These are phyloP conservation scores for Linderina pennispora DNA, from an alignment of 192 early-diverging fungal species.

Conservation along the genomic window DNA sequence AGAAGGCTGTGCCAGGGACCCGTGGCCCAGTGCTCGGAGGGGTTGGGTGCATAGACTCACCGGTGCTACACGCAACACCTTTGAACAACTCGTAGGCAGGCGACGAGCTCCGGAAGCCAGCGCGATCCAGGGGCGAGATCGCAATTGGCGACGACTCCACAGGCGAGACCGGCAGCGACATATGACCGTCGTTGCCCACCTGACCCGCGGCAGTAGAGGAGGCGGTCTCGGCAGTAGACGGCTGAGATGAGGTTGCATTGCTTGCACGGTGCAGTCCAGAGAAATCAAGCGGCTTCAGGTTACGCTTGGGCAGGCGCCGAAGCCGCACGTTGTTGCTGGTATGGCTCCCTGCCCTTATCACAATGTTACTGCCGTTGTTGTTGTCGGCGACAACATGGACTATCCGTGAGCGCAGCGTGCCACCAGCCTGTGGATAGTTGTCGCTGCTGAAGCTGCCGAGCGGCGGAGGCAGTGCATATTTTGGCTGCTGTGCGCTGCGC, in stretches of 20 bases:
- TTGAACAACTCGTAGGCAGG: too few species aligned
- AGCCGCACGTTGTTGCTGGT: constrained; percentile 15
- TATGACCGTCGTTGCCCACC: too few species aligned
- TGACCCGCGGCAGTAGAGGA: constrained; percentile 15
- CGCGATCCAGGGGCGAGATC: constrained; percentile 3
- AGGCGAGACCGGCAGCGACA: constrained; percentile 38
- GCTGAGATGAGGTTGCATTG: constrained; percentile 4
- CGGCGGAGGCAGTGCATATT: too few species aligned
- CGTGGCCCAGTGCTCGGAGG: constrained; percentile 35
- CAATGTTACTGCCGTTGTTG: constrained; percentile 4
- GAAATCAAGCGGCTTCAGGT: constrained; percentile 48
- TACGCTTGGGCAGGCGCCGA: constrained; percentile 42
- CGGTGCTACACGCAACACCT: too few species aligned
- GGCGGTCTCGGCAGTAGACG: constrained; percentile 3
- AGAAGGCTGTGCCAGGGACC: constrained; percentile 22
- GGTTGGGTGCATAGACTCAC: constrained; percentile 20
- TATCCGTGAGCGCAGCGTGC: background rate
- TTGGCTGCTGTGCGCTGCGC: constrained; percentile 24
- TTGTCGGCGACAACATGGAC: constrained; percentile 1
- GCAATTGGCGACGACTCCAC: constrained; percentile 22
- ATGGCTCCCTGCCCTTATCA: background rate
- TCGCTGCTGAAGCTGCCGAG: background rate
- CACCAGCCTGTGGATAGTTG: too few species aligned
- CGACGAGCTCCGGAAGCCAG: constrained; percentile 5
- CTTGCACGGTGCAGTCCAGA: constrained; percentile 26